Evolutionary conservation across 495 filamentous ascomycete species (phyloP).

Genomic region (Glutinoglossum americanum): DNA sequence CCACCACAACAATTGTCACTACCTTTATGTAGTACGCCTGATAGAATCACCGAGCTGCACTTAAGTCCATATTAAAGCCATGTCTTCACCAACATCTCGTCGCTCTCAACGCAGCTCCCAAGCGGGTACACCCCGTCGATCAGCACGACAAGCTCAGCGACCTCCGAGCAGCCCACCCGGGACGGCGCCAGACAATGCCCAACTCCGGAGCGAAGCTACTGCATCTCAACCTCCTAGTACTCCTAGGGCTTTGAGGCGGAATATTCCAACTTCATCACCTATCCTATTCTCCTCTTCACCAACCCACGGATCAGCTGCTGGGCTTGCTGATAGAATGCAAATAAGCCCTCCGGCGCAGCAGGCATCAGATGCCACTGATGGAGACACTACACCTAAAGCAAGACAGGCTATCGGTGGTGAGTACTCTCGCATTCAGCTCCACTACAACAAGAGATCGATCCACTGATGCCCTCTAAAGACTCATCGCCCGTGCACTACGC

Average conservation of each 20-base stretch:
- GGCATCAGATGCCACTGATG: slow-evolving; percentile 31
- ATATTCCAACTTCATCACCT: slow-evolving; percentile 45
- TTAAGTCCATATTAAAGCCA: slow-evolving; percentile 7
- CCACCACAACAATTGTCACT: slow-evolving; percentile 1
- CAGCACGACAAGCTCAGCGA: slow-evolving; percentile 27
- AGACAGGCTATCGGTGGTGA: slow-evolving; percentile 43
- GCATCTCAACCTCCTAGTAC: slow-evolving; percentile 24
- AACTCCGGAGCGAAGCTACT: slow-evolving; percentile 23
- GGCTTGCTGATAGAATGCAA: slow-evolving; percentile 27
- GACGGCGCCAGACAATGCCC: slow-evolving; percentile 22
- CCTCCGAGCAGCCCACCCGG: slow-evolving; percentile 27
- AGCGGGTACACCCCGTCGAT: slow-evolving; percentile 32
- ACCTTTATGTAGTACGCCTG: neutral
- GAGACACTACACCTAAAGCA: slow-evolving; percentile 57
- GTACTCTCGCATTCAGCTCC: slow-evolving; percentile 2
- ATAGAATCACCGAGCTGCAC: slow-evolving; percentile 4
- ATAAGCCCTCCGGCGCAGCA: slow-evolving; percentile 48
- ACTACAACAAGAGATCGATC: neutral
- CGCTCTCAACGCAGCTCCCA: slow-evolving; percentile 32
- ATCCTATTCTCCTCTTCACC: slow-evolving; percentile 70
- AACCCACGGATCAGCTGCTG: slow-evolving; percentile 32
- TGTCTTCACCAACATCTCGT: slow-evolving; percentile 37
- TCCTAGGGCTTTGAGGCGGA: slow-evolving; percentile 10
- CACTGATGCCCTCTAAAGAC: slow-evolving; percentile 24
- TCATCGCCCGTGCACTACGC: slow-evolving; percentile 83